A percentile compares a stretch with the other conserved stretches of the same genome.
These are phyloP conservation scores for Suillus fuscotomentosus DNA, from an alignment of 768 basidiomycete species.

Conservation along the genomic window DNA sequence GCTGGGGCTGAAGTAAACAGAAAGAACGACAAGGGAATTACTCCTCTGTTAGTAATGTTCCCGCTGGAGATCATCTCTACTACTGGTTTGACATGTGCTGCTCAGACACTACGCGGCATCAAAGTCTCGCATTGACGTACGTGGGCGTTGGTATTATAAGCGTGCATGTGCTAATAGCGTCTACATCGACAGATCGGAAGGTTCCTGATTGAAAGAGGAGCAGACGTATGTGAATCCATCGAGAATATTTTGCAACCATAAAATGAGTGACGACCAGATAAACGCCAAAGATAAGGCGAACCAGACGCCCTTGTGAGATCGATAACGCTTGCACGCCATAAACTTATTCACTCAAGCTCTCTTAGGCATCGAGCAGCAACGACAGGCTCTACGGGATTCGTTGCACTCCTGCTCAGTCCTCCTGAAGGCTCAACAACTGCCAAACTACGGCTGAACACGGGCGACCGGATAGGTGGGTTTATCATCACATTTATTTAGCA, in stretches of 20 bases:
- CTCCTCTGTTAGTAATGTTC: slow-evolving; percentile 62
- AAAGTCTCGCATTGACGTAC: slow-evolving; percentile 81
- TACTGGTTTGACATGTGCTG: neutral
- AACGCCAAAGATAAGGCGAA: slow-evolving; percentile 93
- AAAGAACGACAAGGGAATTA: slow-evolving; percentile 80
- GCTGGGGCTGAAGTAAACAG: slow-evolving; percentile 82
- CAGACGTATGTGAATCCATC: slow-evolving; percentile 68
- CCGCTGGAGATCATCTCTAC: neutral
- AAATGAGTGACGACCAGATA: slow-evolving; percentile 55
- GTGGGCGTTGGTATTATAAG: slow-evolving; percentile 26
- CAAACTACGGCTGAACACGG: slow-evolving; percentile 85
- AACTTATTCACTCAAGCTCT: slow-evolving; percentile 4
- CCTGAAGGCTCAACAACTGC: slow-evolving; percentile 56
- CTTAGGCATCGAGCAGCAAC: slow-evolving; percentile 92
- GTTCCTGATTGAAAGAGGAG: slow-evolving; percentile 81
- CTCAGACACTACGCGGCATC: slow-evolving; percentile 90
- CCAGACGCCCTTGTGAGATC: slow-evolving; percentile 81
- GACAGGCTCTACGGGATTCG: slow-evolving; percentile 89
- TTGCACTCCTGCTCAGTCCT: slow-evolving; percentile 81
- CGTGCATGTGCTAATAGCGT: slow-evolving; percentile 23
- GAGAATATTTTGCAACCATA: slow-evolving; percentile 26
- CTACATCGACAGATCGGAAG: slow-evolving; percentile 71
- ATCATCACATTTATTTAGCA: neutral
- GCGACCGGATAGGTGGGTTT: slow-evolving; percentile 68
- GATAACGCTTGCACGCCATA: neutral